Percentiles rank a stretch among this genome's conserved stretches.
Evolutionary conservation across 2,329 filamentous ascomycete species (phyloP).

Genomic region (Xylariaceae sp.): DNA sequence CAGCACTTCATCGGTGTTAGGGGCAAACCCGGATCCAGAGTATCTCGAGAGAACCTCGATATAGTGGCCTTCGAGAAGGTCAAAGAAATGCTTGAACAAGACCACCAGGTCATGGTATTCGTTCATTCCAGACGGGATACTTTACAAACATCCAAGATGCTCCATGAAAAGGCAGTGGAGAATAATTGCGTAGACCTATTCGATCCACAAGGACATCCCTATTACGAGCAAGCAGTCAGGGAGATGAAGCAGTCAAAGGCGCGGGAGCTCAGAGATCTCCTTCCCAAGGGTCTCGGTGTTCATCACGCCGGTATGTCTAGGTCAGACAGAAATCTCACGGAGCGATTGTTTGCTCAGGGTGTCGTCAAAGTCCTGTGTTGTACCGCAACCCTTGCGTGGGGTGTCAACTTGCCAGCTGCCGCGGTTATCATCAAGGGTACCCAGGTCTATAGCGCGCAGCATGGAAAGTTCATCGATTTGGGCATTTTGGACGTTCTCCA

Average conservation of each 20-base stretch:
- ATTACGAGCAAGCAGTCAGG: slow-evolving; percentile 71
- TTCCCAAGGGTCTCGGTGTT: slow-evolving; percentile 86
- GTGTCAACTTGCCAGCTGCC: slow-evolving; percentile 94
- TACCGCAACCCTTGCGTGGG: slow-evolving; percentile 96
- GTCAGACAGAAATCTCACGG: slow-evolving; percentile 91
- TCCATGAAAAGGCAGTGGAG: slow-evolving; percentile 82
- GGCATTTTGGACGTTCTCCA: slow-evolving; percentile 95
- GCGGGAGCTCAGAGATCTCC: slow-evolving; percentile 78
- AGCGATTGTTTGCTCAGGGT: slow-evolving; percentile 82
- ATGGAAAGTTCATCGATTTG: slow-evolving; percentile 93
- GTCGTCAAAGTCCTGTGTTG: slow-evolving; percentile 97
- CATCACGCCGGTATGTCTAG: slow-evolving; percentile 97
- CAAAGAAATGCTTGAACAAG: slow-evolving; percentile 79
- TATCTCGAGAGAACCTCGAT: slow-evolving; percentile 85
- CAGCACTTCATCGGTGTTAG: slow-evolving; percentile 97
- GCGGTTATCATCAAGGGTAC: slow-evolving; percentile 98
- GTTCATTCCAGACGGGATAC: slow-evolving; percentile 97
- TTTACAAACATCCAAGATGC: slow-evolving; percentile 75
- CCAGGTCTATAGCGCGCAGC: slow-evolving; percentile 91
- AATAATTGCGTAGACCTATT: slow-evolving; percentile 75
- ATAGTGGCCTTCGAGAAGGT: slow-evolving; percentile 88
- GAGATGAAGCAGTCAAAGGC: slow-evolving; percentile 85
- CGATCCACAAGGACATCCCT: slow-evolving; percentile 71
- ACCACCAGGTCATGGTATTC: slow-evolving; percentile 99
- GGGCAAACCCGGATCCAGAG: slow-evolving; percentile 76